phyloP scores from a whole-genome alignment of 768 basidiomycete genomes.

The Sutorius australiensis region DNA sequence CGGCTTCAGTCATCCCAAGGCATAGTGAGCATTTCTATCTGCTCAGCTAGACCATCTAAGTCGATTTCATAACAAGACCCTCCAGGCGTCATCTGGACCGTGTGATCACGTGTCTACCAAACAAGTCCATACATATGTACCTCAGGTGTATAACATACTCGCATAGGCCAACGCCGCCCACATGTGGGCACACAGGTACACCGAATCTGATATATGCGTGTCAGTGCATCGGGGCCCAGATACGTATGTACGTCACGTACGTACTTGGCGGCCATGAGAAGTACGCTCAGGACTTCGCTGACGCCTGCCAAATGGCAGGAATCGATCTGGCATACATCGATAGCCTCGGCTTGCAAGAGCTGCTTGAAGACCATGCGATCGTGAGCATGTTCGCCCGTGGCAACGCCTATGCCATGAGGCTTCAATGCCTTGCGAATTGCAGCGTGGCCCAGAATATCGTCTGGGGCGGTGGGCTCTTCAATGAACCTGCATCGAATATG shows the following conservation, averaged over 20 bases:
- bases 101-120: too few species aligned
- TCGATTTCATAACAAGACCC: too few species aligned
- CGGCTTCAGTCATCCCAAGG: too few species aligned
- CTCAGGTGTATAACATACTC: constrained; percentile 90
- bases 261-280: constrained; percentile 91
- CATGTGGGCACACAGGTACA: constrained; percentile 91
- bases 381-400: constrained; percentile 95
- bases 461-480: constrained; percentile 94
- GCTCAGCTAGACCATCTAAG: too few species aligned
- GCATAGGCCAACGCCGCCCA: constrained; percentile 92
- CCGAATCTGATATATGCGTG: constrained; percentile 59
- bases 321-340: constrained; percentile 95
- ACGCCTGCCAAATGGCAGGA: constrained; percentile 92
- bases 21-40: too few species aligned
- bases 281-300: constrained; percentile 88
- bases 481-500: constrained; percentile 64
- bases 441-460: constrained; percentile 89
- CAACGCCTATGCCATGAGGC: constrained; percentile 84
- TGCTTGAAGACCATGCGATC: constrained; percentile 98
- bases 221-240: neutral
- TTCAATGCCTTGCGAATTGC: constrained; percentile 79
- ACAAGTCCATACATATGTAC: too few species aligned
- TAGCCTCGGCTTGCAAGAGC: constrained; percentile 85
- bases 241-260: constrained; percentile 14
- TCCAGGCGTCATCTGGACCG: too few species aligned